Base-by-base conservation (phyloP, 805 yeast genomes). In the Yamadazyma sp. region DNA sequence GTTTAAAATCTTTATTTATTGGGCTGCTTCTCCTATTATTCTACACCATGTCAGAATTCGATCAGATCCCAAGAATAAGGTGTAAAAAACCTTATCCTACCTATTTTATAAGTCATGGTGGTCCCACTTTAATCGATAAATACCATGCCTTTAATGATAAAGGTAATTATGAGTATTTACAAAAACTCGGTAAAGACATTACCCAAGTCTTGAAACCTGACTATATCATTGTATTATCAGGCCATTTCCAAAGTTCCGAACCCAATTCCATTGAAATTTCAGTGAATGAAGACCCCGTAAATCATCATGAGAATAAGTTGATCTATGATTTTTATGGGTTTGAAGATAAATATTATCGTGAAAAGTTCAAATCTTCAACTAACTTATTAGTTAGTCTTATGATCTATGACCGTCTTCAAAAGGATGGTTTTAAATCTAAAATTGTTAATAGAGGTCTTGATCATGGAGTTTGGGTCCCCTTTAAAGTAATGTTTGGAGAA, bases 381-480 rank as follows among this genome's bases (percentile, higher is more conserved):
- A 68, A 73, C 33, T 32, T 52, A 1, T 47, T 48, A 7, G 37
- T 81, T 4, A 75, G 85, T 0, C 35, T 63, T 13, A 58, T 66
- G 33, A 59, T 84, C 15, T 59, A 63, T 19, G 48, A 60, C 2
- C 53, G 66, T 2, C 58, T 83, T 14, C 45, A 47, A 9, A 45
- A 51, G 5, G 43, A 55, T 15, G 82, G 80, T 0, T 62, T 80
- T 32, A 46, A 60, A 3, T 57, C 78, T 0, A 56, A 58, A 18
- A 40, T 75, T 7, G 64, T 72, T 0, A 52, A 60, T n/a, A 62
- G 93, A 37, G 93, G 93, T 7, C 56, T 86, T 15, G 95, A 85
- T 52, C 94, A 85, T 58, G 95, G 95, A 5, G 80, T 70, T 6
- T 85, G 91, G 87, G 88, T 82, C 5, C 91, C 91, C 1, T 67